Base-by-base conservation (phyloP, 805 yeast genomes). In the Candida incommunis region DNA sequence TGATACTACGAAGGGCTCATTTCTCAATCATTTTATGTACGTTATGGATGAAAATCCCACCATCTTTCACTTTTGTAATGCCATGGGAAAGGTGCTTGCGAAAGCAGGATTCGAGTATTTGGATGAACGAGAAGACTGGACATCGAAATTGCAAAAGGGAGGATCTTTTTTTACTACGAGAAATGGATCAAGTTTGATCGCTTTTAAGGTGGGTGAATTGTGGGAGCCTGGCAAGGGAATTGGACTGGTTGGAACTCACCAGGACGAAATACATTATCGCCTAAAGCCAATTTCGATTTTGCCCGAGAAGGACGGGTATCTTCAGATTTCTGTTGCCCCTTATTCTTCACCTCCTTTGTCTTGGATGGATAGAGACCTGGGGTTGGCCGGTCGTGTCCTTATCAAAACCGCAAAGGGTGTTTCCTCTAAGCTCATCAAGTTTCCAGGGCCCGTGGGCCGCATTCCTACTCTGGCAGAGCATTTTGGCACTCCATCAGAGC, bases 381-480 rank as follows among this genome's bases (percentile, higher is more conserved):
- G 90, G 31, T 67, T 87, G 48, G 97, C 96, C 5, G 98, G 98
- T 15, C 71, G 97, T 52, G 95, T 90, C 1, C 80, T 80, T 58
- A 81, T 84, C 16, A 70, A 65, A 35, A 71, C 71, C 26, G 49
- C 58, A 21, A 80, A 75, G 5, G 67, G 71, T 45, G 70, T 65
- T 46, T 73, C 75, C 42, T 74, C 95, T 2, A 77, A 71, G 55
- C 68, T 92, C 49, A 75, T 92, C 47, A 84, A 86, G 63, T 72
- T 92, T 50, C 76, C 82, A 51, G 81, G 75, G 60, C 96, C 98
- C 2, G 51, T 90, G 45, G 69, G 92, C 56, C 77, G 95, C 55
- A 90, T 90, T 45, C 97, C 98, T 41, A 86, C 96, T 1, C 70
- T 90, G 59, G 97, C 97, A 15, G 88, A 90, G 50, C 98, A 90